Evolutionary conservation across 1,284 basidiomycete species (phyloP), one percentile per base, ranked within the genome.

Genomic region (Xanthoconium separans): DNA sequence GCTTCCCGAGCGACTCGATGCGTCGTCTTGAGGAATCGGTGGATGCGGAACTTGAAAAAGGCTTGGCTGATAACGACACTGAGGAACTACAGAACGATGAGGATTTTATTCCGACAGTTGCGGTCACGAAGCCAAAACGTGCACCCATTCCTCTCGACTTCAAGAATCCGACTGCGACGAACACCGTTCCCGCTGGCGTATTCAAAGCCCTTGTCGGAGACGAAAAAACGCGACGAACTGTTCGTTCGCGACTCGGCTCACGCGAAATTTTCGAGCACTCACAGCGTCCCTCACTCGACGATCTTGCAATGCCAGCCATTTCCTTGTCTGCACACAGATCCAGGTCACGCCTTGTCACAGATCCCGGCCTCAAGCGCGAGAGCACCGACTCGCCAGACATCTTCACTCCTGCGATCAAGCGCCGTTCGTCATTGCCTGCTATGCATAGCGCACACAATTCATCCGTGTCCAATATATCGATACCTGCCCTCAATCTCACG

Each of bases 81-180:
- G 53, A 51, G 42, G 63, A 70, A 54, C 62, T 60, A 36, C 68
- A 69, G 53, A 63, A 70, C 22, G 69, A 66, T 6, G 71, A 67
- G 11, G 57, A 57, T 20, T 43, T 56, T 50, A 61, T 76, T 44
- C 72, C 73, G 0, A 60, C 70, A 29, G 72, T 73, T 27, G 65
- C 71, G 10, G 62, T 69, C 37, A 62, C 73, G 24, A 84, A 79
- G 65, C 66, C 76, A 18, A 87, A 84, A 68, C 84, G 89, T 44
- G 83, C 88, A 11, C 89, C 90, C 3, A 84, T 91, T 50, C 88
- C 88, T 10, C 74, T 91, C 50, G 89, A 91, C 65, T 92, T 91
- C 74, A 91, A 83, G 64, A 85, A 89, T 60, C 78, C 87, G 29
- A 73, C 83, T 2, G 83, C 84, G 15, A 82, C 75, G 24, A 89